Evolutionary conservation across 495 filamentous ascomycete genomes (phyloP), one percentile per base, ranked within the genome.

Genomic region (Hypoxylon rickii): DNA sequence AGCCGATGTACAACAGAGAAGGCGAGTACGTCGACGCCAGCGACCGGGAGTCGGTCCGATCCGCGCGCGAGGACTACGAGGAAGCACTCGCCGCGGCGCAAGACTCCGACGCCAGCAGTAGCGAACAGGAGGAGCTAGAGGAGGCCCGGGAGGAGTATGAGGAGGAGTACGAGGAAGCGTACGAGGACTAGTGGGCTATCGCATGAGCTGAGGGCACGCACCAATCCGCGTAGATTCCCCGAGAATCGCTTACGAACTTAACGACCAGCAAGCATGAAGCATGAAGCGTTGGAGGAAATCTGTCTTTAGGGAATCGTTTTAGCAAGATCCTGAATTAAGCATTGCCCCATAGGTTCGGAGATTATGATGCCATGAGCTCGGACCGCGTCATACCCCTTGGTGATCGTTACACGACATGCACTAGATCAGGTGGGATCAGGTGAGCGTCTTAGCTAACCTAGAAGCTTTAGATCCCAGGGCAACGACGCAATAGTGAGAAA

Each of bases 91-190:
- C 68, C 21, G 66, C 51, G 0, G 76, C 72, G 0, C 55, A 54
- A 2, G 66, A 65, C 22, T 72, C 70, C 20, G 59, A 56, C 15
- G 72, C 73, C 1, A 74, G 73, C 41, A 76, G 73, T 32, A 77
- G 75, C 38, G 75, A 76, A 6, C 24, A 50, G 1, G 76, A 77
- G 51, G 71, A 70, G 44, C 64, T 76, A 0, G 66, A 74, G 47
- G 74, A 78, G 54, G 74, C 73, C 2, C 57, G 68, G 6, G 68
- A 78, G 24, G 74, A 78, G 64, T 75, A 78, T 26, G 57, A 74
- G 22, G 76, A 77, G 37, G 75, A 79, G 49, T 70, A 74, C 21
- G 80, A 82, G 60, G 75, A 77, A 51, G 64, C 67, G 0, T 80
- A 80, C 42, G 72, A 73, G 18, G 74, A 78, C 10, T 73, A 76